phyloP scores from a whole-genome alignment of 257 asterid genomes.

The Salvia rosmarinus region DNA sequence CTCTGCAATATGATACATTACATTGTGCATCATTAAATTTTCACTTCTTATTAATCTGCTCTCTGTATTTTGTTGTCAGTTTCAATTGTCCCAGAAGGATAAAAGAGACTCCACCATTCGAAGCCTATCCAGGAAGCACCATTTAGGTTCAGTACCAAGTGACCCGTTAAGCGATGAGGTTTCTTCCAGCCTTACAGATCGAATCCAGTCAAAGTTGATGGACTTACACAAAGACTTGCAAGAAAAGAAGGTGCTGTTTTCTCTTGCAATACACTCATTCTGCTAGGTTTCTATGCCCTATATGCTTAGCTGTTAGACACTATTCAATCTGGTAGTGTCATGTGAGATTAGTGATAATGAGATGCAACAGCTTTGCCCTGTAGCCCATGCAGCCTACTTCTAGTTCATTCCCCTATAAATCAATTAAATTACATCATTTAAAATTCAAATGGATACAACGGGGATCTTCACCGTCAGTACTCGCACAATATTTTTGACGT shows the following conservation, averaged over 20 bases:
- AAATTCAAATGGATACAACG: slow-evolving; percentile 7
- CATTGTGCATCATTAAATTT: slow-evolving; percentile 23
- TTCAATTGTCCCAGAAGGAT: slow-evolving; percentile 65
- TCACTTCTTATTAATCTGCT: slow-evolving; percentile 31
- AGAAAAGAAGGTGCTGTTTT: slow-evolving; percentile 68
- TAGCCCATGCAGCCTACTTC: slow-evolving; percentile 18
- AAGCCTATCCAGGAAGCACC: slow-evolving; percentile 61
- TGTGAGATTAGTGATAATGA: background rate
- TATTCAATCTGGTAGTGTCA: slow-evolving; percentile 14
- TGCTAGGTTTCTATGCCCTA: slow-evolving; percentile 6
- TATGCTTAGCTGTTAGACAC: slow-evolving; percentile 21
- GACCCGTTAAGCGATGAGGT: slow-evolving; percentile 69
- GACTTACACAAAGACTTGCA: slow-evolving; percentile 62
- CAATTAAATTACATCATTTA: background rate
- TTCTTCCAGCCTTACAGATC: slow-evolving; percentile 65
- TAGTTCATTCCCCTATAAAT: slow-evolving; percentile 20
- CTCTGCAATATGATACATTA: slow-evolving; percentile 32
- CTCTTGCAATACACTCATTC: slow-evolving; percentile 25
- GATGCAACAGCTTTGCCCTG: slow-evolving; percentile 5
- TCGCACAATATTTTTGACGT: slow-evolving; percentile 10
- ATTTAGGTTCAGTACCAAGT: slow-evolving; percentile 73
- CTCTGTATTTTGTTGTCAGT: slow-evolving; percentile 48
- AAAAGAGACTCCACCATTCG: slow-evolving; percentile 63
- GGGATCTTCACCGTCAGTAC: slow-evolving; percentile 13
- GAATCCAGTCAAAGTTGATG: slow-evolving; percentile 60